Evolutionary conservation across 1,139 yeast species (phyloP), one percentile per base, ranked within the genome.

Genomic region (Geotrichum bryndzae): DNA sequence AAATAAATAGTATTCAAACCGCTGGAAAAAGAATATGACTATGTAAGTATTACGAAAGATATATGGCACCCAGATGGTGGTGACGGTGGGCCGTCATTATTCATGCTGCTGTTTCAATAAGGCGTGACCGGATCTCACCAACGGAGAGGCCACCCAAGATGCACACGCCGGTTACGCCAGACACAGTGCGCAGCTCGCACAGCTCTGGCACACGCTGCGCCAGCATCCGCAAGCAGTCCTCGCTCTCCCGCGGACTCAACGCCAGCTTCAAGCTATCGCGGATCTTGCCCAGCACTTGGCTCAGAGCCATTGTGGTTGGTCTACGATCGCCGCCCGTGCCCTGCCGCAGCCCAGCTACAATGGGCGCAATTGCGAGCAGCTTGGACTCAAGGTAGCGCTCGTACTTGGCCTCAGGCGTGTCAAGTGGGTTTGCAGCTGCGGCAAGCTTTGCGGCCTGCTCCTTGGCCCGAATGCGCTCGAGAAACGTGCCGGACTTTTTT

Each of bases 401-500:
- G 29, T 57, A 51, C 35, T 55, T 57, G 13, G 22, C 38, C 38
- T 50, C 54, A 13, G 64, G 61, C 22, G 61, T 45, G 23, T 51
- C 53, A 10, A 27, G 35, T 3, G 51, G 50, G 35, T 58, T 52
- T 46, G 53, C 29, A 18, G 48, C 29, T 18, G 48, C 33, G 23
- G 54, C 58, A 25, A 51, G 52, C 38, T 65, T 63, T 13, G 62
- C 64, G 1, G 65, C 66, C 11, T 66, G 66, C 59, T 74, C 74
- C 61, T 72, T 73, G 55, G 74, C 74, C 11, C 70, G 67, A 53
- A 73, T 70, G 33, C 76, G 66, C 22, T 73, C 76, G 46, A 73
- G 61, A 6, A 74, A 61, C 10, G 72, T 57, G 6, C 70, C 71
- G 6, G 57, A 25, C 27, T 58, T 57, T 46, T 29, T 45, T 15